Conservation (phyloP, 1,139 yeast genomes). For the Candida glucosophila region DNA sequence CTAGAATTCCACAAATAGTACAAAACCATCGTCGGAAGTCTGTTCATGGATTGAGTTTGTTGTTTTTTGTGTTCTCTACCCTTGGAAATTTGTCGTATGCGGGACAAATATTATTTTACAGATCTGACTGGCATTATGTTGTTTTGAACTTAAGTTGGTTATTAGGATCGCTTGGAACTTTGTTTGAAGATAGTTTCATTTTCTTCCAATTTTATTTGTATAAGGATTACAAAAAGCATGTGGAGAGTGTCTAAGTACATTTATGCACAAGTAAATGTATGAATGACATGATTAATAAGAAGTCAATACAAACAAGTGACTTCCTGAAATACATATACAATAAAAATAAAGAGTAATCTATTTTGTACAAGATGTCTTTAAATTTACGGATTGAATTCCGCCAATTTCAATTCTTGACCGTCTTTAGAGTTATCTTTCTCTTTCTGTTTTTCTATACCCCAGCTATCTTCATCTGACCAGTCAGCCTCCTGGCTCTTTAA, state of each 20-base stretch:
- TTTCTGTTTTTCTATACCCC: conserved; percentile 21
- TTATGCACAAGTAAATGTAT: conserved; percentile 1
- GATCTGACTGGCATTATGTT: conserved; percentile 54
- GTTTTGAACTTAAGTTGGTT: conserved; percentile 64
- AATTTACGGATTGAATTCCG: conserved; percentile 33
- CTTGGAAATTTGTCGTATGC: conserved; percentile 75
- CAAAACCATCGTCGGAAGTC: conserved; percentile 64
- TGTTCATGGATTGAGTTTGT: conserved; percentile 64
- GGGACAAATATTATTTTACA: conserved; percentile 59
- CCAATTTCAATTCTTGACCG: conserved; percentile 23
- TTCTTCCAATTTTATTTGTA: conserved; percentile 60
- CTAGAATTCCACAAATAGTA: conserved; percentile 71
- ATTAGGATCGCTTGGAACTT: conserved; percentile 67
- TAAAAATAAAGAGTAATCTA: too few relatives aligned
- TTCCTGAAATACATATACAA: too few relatives aligned
- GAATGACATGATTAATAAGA: too few relatives aligned
- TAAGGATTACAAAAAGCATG: too few relatives aligned
- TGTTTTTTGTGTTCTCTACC: conserved; percentile 68
- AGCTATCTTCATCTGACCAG: conserved; percentile 57
- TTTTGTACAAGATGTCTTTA: too few relatives aligned
- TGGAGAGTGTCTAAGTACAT: conserved; percentile 2
- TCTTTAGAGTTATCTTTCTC: too few relatives aligned
- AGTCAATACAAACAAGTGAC: too few relatives aligned
- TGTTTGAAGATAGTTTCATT: conserved; percentile 56
- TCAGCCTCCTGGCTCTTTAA: conserved; percentile 47